Base-by-base conservation (phyloP, 352 stramenopile genomes). In the Globisporangium ultimum region DNA sequence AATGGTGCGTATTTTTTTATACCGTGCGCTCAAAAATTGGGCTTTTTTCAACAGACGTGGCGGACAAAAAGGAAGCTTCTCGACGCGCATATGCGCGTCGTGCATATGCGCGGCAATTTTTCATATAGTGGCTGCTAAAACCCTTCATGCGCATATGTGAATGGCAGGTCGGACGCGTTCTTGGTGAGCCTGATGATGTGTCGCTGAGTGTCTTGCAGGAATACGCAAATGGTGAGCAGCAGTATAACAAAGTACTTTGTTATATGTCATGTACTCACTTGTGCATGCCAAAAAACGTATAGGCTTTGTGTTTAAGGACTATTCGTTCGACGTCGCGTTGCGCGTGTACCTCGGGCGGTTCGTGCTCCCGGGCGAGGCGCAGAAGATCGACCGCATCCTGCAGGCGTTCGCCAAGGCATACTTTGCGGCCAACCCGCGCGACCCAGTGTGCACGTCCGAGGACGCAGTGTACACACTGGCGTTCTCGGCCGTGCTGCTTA, bases 371-470 rank as follows among this genome's bases (percentile, higher is more conserved):
- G 71, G 76, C 48, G 84, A 93, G 66, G 84, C 84, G 34, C 84
- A 93, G 66, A 91, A 93, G 60, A 93, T 93, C 48, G 84, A 93
- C 66, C 78, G 84, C n/a, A 87, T 93, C 56, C 66, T 93, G 3
- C 78, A 93, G 48, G 84, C 84, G 8, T 91, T 93, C 40, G 80
- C 81, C 18, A 83, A 75, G 28, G 72, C 84, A 8, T 93, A 84
- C 48, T 87, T 80, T 53, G 34, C 48, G 1, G 77, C 72, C 22
- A 91, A 93, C 50, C 73, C 75, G 12, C 46, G 63, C 55, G 81
- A 75, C 57, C 60, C 57, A 15, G 55, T 82, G 22, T 90, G 80
- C 62, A 72, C 77, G 41, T 83, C 78, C 1, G 81, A 90, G 51
- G 84, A 93, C 48, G 78, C 77, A 3, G 79, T 87, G 24, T 91